phyloP scores from a whole-genome alignment of 2,329 filamentous ascomycete genomes.

The Arthroderma sp. region DNA sequence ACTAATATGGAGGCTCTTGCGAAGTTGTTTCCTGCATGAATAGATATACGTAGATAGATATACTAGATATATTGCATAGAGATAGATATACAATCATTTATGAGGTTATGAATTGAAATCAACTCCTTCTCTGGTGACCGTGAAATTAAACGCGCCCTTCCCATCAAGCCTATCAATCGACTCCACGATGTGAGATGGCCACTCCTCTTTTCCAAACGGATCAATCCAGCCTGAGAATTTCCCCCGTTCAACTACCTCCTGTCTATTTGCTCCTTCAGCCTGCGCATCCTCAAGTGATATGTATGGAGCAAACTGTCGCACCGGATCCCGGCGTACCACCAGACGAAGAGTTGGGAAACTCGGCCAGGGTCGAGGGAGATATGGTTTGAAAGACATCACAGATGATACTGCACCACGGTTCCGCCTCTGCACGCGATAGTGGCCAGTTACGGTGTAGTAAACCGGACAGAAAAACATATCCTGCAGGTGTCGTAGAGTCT shows the following conservation, averaged over 20 bases:
- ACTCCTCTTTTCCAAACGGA: slow-evolving; percentile 22
- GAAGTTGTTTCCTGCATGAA: slow-evolving; percentile 34
- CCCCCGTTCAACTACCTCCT: slow-evolving; percentile 22
- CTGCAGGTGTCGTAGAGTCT: slow-evolving; percentile 23
- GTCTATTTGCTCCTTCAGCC: slow-evolving; percentile 23
- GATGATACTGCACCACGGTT: neutral
- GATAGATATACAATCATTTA: neutral
- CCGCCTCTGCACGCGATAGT: slow-evolving; percentile 12
- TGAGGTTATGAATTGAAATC: neutral
- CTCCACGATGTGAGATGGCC: slow-evolving; percentile 12
- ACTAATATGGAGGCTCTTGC: slow-evolving; percentile 49
- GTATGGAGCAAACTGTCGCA: slow-evolving; percentile 24
- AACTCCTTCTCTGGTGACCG: slow-evolving; percentile 6
- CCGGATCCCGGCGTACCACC: slow-evolving; percentile 22
- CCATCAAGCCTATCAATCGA: neutral
- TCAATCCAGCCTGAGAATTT: slow-evolving; percentile 27
- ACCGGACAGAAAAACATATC: slow-evolving; percentile 26
- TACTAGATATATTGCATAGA: neutral
- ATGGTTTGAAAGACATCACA: slow-evolving; percentile 19
- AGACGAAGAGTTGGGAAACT: slow-evolving; percentile 26
- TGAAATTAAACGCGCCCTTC: slow-evolving; percentile 8
- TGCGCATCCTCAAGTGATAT: slow-evolving; percentile 22
- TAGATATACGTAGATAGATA: neutral
- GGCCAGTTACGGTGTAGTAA: slow-evolving; percentile 22
- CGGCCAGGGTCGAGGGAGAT: slow-evolving; percentile 28